These are phyloP conservation scores for Acrasis kona DNA, from an alignment of 78 protist genomes.

Conservation along the genomic window DNA sequence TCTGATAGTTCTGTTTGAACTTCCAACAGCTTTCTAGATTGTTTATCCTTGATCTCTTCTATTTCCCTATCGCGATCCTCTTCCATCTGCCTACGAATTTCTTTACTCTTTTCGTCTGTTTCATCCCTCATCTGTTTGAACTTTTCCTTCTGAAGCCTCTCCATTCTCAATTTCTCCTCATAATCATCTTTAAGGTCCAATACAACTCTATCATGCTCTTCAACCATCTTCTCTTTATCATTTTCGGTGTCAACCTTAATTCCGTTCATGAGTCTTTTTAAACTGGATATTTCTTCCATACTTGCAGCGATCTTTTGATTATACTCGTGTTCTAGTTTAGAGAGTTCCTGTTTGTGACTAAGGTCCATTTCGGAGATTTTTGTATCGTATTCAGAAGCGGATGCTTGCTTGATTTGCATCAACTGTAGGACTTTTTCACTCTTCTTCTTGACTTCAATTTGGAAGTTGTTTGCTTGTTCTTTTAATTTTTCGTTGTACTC, in stretches of 20 bases:
- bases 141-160: background rate
- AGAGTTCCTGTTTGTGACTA: background rate
- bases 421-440: background rate
- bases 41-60: slow-evolving; percentile 28
- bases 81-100: slow-evolving; percentile 35
- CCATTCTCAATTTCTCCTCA: slow-evolving; percentile 19
- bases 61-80: slow-evolving; percentile 47
- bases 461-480: slow-evolving; percentile 33
- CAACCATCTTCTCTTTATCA: background rate
- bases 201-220: background rate
- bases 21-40: slow-evolving; percentile 29
- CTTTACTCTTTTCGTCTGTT: background rate
- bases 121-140: background rate
- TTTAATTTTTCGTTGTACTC: slow-evolving; percentile 34
- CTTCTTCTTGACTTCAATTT: background rate
- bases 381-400: slow-evolving; percentile 34
- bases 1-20: slow-evolving; percentile 42
- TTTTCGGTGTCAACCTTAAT: background rate
- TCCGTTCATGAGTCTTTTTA: background rate
- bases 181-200: background rate
- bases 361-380: background rate
- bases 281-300: slow-evolving; percentile 5
- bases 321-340: slow-evolving; percentile 9
- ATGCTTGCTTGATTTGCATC: slow-evolving; percentile 17
- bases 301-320: slow-evolving; percentile 20